Evolutionary conservation across 208 protist species (phyloP), one percentile per base, ranked within the genome.

Genomic region (Vickermania ingenoplastis): DNA sequence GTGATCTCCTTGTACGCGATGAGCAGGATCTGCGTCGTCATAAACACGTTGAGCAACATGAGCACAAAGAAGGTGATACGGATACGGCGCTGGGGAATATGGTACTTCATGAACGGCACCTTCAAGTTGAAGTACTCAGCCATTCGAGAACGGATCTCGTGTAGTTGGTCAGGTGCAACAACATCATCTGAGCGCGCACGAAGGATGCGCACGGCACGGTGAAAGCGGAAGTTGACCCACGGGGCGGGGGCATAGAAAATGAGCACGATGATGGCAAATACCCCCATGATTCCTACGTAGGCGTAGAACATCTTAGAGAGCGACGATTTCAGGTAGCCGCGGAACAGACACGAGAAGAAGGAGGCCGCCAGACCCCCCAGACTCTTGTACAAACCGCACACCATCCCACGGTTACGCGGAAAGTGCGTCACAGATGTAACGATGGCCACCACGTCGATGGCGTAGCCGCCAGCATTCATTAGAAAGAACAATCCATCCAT

Each of bases 401-500:
- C 67, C 58, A 67, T 60, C 5, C 77, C 81, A 41, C 77, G 73
- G 49, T 88, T 66, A 26, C 65, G 74, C 45, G 81, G 81, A 57
- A 84, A 75, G 57, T 79, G 68, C 26, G 61, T 77, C 56, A 82
- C 61, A 14, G 73, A 53, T 17, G 63, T 36, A 7, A 79, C 54
- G 23, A 84, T 54, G 13, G 64, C 59, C 1, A 50, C 31, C 41
- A 88, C 62, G 41, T 84, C 66, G 7, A 84, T 57, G 13, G 55
- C 45, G 62, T 75, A 70, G 59, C 63, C 61, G 26, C 77, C 77
- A 51, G 48, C 55, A 48, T 76, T 69, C 36, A 88, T 51, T 27
- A 88, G 0, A 26, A 59, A 73, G 54, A 80, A 84, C 57, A 78
- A 75, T n/a, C n/a, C n/a, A n/a, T n/a, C n/a, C n/a, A n/a, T n/a